Evolutionary conservation across 495 filamentous ascomycete species (phyloP).

Genomic region (Podospora comata): DNA sequence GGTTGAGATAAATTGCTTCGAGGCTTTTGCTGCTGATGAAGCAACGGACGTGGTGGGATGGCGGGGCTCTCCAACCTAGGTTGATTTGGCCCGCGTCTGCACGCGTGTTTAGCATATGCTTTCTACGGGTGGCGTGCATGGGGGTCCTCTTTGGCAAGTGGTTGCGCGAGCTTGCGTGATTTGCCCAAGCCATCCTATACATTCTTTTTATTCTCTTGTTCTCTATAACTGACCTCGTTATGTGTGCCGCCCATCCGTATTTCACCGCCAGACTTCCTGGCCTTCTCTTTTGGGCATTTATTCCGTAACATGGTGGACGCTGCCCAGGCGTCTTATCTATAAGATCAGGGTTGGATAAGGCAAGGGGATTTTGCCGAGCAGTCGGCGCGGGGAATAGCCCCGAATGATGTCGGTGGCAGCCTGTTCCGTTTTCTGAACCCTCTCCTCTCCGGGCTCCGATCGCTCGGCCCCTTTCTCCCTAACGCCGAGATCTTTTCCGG

Average conservation of each 20-base stretch:
- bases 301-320: neutral
- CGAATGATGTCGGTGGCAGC: constrained; percentile 3
- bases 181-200: neutral
- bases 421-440: neutral
- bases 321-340: neutral
- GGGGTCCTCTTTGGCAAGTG: constrained; percentile 2
- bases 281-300: neutral
- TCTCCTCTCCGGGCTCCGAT: constrained; percentile 4
- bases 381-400: neutral
- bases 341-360: neutral
- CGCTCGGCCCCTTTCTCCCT: constrained; percentile 1
- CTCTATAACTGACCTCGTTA: neutral
- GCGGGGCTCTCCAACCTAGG: constrained; percentile 7
- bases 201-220: neutral
- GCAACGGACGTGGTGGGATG: constrained; percentile 8
- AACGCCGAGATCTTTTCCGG: constrained; percentile 7
- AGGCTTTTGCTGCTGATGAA: constrained; percentile 9
- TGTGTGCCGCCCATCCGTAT: constrained; percentile 1
- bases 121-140: constrained; percentile 1
- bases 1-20: neutral
- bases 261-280: neutral
- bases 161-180: constrained; percentile 25
- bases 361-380: neutral
- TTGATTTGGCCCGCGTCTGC: neutral
- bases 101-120: constrained; percentile 6